Evolutionary conservation across 108 stramenopile genomes (phyloP).

Genomic region (Nitzschia sp.): DNA sequence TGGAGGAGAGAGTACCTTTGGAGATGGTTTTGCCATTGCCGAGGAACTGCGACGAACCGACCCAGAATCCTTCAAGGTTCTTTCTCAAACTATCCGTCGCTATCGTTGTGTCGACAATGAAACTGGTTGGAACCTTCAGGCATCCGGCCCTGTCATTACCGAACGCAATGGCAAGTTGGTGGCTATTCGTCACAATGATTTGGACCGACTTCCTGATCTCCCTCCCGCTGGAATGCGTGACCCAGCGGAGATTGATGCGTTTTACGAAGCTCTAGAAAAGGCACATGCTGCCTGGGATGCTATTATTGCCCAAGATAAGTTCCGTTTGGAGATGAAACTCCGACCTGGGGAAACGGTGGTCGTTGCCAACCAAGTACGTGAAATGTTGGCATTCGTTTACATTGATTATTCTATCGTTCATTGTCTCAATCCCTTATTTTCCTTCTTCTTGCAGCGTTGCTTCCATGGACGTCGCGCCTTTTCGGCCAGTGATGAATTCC

Average conservation of each 20-base stretch:
- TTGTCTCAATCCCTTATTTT: not conserved
- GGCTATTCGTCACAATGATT: constrained; percentile 80
- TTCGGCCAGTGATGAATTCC: constrained; percentile 26
- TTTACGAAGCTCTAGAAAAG: constrained; percentile 46
- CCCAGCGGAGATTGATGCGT: constrained; percentile 42
- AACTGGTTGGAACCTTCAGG: constrained; percentile 81
- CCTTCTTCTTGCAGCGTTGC: constrained; percentile 43
- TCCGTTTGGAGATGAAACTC: constrained; percentile 68
- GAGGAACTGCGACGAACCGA: constrained; percentile 41
- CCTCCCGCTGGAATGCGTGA: constrained; percentile 40
- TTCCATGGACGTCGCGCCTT: constrained; percentile 75
- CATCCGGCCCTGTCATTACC: constrained; percentile 54
- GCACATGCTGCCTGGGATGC: constrained; percentile 74
- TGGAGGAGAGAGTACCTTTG: constrained; percentile 60
- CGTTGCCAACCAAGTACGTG: constrained; percentile 75
- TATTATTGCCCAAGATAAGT: constrained; percentile 58
- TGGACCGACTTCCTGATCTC: constrained; percentile 79
- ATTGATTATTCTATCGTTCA: not conserved
- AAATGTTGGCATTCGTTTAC: not conserved
- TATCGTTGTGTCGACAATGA: constrained; percentile 65
- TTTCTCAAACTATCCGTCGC: constrained; percentile 49
- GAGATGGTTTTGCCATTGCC: constrained; percentile 77
- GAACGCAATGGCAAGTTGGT: constrained; percentile 41
- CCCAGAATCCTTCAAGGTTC: constrained; percentile 56
- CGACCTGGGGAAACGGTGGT: constrained; percentile 74